phyloP scores from a whole-genome alignment of 1,284 basidiomycete species.

The Exobasidium cylindrosporum region DNA sequence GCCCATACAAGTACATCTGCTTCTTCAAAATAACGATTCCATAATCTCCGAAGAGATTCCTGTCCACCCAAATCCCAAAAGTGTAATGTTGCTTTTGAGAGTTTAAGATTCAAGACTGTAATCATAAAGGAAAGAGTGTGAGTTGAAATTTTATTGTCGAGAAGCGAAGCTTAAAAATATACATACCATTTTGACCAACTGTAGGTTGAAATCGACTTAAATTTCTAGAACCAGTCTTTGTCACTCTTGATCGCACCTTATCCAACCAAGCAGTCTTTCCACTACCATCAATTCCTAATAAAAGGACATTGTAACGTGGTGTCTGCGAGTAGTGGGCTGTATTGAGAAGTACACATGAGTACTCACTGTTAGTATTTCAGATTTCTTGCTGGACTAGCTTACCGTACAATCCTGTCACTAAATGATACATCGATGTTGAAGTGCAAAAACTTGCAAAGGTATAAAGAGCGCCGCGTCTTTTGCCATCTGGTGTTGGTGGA shows the following conservation, averaged over 20 bases:
- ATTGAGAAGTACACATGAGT: background rate
- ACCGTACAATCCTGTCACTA: constrained; percentile 8
- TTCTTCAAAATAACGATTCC: constrained; percentile 4
- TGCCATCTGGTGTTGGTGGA: background rate
- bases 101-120: background rate
- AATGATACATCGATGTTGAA: constrained; percentile 14
- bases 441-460: too few species aligned
- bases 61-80: constrained; percentile 9
- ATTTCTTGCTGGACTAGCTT: background rate
- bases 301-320: constrained; percentile 5
- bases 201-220: background rate
- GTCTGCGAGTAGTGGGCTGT: background rate
- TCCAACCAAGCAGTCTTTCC: constrained; percentile 13
- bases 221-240: background rate
- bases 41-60: background rate
- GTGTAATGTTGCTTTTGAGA: background rate
- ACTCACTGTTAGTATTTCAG: background rate
- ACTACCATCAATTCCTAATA: background rate
- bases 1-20: constrained; percentile 12
- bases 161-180: too few species aligned
- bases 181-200: constrained; percentile 10
- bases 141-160: too few species aligned
- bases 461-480: too few species aligned
- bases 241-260: background rate
- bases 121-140: too few species aligned